Evolutionary conservation across 768 basidiomycete genomes (phyloP).

Genomic region (Suillus weaverae): DNA sequence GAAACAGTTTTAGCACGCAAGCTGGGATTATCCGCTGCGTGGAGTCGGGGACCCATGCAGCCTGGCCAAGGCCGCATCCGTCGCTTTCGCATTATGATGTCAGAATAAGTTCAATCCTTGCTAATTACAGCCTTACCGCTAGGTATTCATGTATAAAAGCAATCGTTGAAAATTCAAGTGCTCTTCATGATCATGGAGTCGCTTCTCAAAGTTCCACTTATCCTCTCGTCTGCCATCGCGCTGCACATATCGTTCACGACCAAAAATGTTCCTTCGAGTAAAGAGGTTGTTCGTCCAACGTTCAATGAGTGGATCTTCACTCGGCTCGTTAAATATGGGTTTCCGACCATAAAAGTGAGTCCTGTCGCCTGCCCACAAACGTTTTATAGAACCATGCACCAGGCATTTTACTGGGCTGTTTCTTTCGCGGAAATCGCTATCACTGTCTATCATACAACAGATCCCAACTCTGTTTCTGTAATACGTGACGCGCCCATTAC

Average conservation of each 20-base stretch:
- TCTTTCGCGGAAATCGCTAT: slow-evolving; percentile 5
- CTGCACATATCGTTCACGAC: slow-evolving; percentile 45
- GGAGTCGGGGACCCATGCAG: background rate
- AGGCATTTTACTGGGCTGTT: slow-evolving; percentile 4
- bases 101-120: background rate
- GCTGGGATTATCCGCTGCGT: background rate
- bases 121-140: background rate
- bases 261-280: slow-evolving; percentile 41
- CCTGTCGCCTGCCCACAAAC: background rate
- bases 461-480: background rate
- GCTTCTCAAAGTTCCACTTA: slow-evolving; percentile 41
- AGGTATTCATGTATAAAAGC: background rate
- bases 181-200: slow-evolving; percentile 20
- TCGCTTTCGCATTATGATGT: background rate
- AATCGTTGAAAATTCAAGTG: background rate
- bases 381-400: background rate
- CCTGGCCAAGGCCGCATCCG: background rate
- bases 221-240: slow-evolving; percentile 41
- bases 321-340: background rate
- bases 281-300: slow-evolving; percentile 27
- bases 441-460: background rate
- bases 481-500: background rate
- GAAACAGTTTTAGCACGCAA: background rate
- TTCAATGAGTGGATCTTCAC: slow-evolving; percentile 3
- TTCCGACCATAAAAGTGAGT: background rate